Base-by-base conservation (phyloP, 768 basidiomycete genomes). In the Rhodocollybia butyracea region DNA sequence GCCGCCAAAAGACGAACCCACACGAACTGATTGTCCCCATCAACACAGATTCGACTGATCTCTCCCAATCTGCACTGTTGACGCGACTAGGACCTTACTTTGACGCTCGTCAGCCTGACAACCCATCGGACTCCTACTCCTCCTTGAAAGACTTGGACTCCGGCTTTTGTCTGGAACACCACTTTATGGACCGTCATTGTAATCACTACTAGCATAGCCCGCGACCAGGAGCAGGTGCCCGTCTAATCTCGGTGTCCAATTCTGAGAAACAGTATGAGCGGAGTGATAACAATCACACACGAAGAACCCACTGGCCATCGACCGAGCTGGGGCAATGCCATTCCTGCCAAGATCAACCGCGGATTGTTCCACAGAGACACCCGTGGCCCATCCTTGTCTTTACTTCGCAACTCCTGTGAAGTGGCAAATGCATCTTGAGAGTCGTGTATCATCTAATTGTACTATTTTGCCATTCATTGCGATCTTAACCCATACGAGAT, bases 361-460 rank as follows among this genome's bases (percentile, higher is more conserved):
- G 39, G 68, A 65, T 22, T 71, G 68, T 51, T 84, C 81, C 34
- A 88, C 55, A 55, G 71, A 83, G n/a, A 84, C 73, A 19, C 83
- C 85, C 1, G 75, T 67, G 7, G 78, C 78, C 51, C 87, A 79
- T 34, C 87, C 88, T 64, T 86, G 84, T 60, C 84, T 82, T 55
- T 92, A 72, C 30, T 87, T 84, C 15, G 84, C 86, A 29, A 80
- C 76, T 22, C 94, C 94, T 0, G 86, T 82, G 68, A 97, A 97
- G 84, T 82, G 11, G 89, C 89, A 63, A 83, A 90, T 1, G 84
- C 82, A 62, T 98, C 94, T 36, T 68, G 76, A 10, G 82, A 70
- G 63, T 94, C 90, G 45, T n/a, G n/a, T n/a, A n/a, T n/a, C n/a
- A n/a, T n/a, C n/a, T n/a, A n/a, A n/a, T n/a, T n/a, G n/a, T n/a